phyloP scores from a whole-genome alignment of 345 rosid genomes.

The Salix udensis region DNA sequence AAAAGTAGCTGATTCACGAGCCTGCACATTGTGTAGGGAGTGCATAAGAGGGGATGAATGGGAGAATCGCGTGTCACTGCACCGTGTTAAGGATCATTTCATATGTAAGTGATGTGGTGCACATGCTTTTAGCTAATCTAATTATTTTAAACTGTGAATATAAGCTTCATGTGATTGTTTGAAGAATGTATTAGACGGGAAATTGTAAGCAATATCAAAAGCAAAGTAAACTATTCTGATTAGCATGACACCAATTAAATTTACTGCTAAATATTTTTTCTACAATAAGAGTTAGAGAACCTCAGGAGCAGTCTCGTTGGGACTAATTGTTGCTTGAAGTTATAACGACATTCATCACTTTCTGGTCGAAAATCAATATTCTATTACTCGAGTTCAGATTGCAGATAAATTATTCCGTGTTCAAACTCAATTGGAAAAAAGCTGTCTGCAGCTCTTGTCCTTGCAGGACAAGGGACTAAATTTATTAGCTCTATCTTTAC shows the following conservation, averaged over 20 bases:
- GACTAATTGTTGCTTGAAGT: too few relatives aligned
- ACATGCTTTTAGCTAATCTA: background rate
- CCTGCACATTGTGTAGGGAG: conserved; percentile 85
- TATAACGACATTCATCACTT: too few relatives aligned
- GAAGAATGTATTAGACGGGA: background rate
- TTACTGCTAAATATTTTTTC: background rate
- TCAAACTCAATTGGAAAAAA: too few relatives aligned
- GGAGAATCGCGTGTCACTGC: conserved; percentile 57
- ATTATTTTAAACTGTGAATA: background rate
- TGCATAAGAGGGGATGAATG: conserved; percentile 68
- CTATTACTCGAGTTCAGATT: too few relatives aligned
- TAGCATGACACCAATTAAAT: background rate
- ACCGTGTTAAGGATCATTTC: conserved; percentile 73
- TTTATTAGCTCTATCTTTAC: too few relatives aligned
- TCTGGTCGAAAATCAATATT: too few relatives aligned
- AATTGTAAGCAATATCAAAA: background rate
- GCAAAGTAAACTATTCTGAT: background rate
- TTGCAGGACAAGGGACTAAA: too few relatives aligned
- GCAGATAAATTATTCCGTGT: too few relatives aligned
- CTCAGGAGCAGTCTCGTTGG: too few relatives aligned
- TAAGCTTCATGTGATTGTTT: background rate
- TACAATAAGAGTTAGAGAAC: background rate
- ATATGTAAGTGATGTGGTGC: conserved; percentile 50
- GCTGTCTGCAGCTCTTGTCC: too few relatives aligned
- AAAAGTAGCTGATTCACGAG: conserved; percentile 67